Evolutionary conservation across 306 rosid species (phyloP), one percentile per base, ranked within the genome.

Genomic region (Urtica urens): DNA sequence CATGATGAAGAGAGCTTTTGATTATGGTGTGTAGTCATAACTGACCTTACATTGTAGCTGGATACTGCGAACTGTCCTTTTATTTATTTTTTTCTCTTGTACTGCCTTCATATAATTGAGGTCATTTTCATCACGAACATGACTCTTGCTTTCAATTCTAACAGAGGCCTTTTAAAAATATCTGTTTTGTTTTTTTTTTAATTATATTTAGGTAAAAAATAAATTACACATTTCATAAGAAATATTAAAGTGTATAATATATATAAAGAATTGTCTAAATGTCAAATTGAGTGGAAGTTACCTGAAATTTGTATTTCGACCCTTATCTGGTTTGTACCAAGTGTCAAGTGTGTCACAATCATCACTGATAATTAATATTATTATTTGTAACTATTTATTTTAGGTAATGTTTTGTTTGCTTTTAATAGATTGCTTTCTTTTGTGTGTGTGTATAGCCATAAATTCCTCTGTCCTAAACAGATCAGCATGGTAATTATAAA

Each of bases 21-120:
- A 33, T 30, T 20, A 27, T 30, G 55, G 41, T 18, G 53, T 25
- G 53, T 27, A 10, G 55, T 20, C 27, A 21, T 16, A 53, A 25
- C 60, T 62, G 64, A 68, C 60, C 30, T 56, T 41, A 25, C 64
- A 39, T 43, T 38, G 59, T 39, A 49, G 57, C 26, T 41, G 23
- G 60, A 34, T 20, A 24, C 47, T 38, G 11, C 46, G 50, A 23
- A 26, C 23, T 26, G 45, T 42, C 37, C 16, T 22, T 1, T 4
- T 34, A 9, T 19, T 31, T 23, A 5, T 34, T 45, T 10, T 47
- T 31, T 55, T 22, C 30, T n/a, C 22, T 40, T 22, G 1, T 39
- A 23, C 18, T 17, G 13, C 10, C 39, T 23, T 29, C 46, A 30
- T 23, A 40, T 17, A 16, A 39, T 48, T 49, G 29, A 40, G 44